phyloP scores from a whole-genome alignment of 371 early-diverging fungal species.

The Rhizopus sp. region DNA sequence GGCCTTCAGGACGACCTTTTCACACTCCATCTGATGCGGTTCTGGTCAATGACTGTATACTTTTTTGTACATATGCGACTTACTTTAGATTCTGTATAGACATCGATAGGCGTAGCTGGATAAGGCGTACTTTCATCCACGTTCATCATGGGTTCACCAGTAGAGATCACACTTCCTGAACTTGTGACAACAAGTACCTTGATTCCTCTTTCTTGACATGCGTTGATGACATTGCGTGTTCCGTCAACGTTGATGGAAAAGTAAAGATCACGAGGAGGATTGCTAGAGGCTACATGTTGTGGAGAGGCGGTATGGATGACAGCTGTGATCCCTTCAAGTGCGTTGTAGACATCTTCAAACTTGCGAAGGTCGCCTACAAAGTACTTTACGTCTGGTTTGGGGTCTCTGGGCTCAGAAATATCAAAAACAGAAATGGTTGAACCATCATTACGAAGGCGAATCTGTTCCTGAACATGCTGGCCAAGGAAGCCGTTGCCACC shows the following conservation, averaged over 20 bases:
- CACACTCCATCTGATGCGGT: conserved; percentile 66
- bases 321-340: conserved; percentile 66
- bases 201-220: conserved; percentile 71
- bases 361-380: conserved; percentile 78
- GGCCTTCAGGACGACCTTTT: conserved; percentile 79
- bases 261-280: conserved; percentile 77
- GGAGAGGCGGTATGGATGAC: conserved; percentile 96
- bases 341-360: conserved; percentile 62
- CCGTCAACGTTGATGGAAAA: conserved; percentile 89
- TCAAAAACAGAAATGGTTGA: conserved; percentile 74
- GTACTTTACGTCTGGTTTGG: conserved; percentile 59
- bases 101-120: conserved; percentile 77
- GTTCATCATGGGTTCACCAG: conserved; percentile 76
- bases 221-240: conserved; percentile 81
- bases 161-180: conserved; percentile 87
- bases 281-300: conserved; percentile 85
- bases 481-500: conserved; percentile 94
- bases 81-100: conserved; percentile 92
- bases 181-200: conserved; percentile 82
- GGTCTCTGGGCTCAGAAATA: conserved; percentile 60
- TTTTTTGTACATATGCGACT: background rate
- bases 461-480: conserved; percentile 73
- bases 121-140: conserved; percentile 81
- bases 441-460: conserved; percentile 65
- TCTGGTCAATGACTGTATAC: conserved; percentile 6